Evolutionary conservation across 345 rosid genomes (phyloP).

Genomic region (Heritiera fomes): DNA sequence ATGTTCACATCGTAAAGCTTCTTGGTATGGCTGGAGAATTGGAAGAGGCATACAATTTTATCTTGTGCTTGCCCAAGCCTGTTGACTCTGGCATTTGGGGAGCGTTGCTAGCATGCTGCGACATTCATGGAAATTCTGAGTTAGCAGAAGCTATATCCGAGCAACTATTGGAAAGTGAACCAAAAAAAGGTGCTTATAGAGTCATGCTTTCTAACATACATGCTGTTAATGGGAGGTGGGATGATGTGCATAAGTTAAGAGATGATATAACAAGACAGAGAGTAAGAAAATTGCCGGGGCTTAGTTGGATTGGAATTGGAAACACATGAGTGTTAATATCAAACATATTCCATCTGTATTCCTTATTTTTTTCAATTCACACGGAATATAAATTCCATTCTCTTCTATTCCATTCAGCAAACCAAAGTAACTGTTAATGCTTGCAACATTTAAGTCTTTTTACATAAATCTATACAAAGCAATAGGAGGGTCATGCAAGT

Average conservation of each 20-base stretch:
- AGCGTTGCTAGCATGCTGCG: conserved; percentile 82
- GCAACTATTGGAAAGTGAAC: conserved; percentile 51
- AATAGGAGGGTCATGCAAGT: no score
- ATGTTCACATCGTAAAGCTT: conserved; percentile 74
- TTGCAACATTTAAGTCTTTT: no score
- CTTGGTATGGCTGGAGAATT: conserved; percentile 70
- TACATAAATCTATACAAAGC: no score
- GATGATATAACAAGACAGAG: not conserved
- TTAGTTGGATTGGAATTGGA: conserved; percentile 18
- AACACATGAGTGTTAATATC: not conserved
- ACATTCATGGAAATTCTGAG: conserved; percentile 49
- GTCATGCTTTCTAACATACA: conserved; percentile 76
- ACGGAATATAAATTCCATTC: no score
- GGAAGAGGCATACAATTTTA: conserved; percentile 64
- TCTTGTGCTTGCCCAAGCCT: conserved; percentile 58
- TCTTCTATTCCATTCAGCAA: no score
- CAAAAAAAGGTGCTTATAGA: conserved; percentile 44
- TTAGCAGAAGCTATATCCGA: conserved; percentile 67
- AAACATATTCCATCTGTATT: no score
- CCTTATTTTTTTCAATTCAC: no score
- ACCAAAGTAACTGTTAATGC: no score
- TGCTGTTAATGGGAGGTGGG: conserved; percentile 80
- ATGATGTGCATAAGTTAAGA: conserved; percentile 58
- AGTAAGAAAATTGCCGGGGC: conserved; percentile 10
- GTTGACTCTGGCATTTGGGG: conserved; percentile 80